Evolutionary conservation across 2,329 filamentous ascomycete species (phyloP).

Genomic region (Pseudogymnoascus sp.): DNA sequence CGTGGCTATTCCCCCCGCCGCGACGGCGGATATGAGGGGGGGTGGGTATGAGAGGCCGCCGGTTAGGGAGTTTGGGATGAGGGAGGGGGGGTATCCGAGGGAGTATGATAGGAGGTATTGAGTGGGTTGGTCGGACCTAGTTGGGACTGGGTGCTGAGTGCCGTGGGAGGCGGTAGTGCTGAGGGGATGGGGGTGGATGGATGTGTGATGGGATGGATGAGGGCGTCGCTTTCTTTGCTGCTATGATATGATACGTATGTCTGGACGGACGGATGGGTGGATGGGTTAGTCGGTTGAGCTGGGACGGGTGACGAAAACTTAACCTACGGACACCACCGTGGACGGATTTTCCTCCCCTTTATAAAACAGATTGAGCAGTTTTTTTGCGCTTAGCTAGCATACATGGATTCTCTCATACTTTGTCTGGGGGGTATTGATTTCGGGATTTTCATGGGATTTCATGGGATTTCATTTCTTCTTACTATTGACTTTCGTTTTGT

Average conservation of each 20-base stretch:
- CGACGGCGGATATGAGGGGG: conserved; percentile 57
- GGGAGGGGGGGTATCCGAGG: neutral
- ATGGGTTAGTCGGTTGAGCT: neutral
- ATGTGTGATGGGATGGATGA: neutral
- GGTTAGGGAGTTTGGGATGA: neutral
- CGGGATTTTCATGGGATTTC: too few relatives aligned
- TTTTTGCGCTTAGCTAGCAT: neutral
- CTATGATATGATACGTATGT: neutral
- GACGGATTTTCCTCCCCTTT: neutral
- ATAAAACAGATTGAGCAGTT: neutral
- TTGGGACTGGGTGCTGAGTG: too few relatives aligned
- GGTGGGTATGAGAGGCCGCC: conserved; percentile 44
- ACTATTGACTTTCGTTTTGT: too few relatives aligned
- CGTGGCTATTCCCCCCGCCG: conserved; percentile 80
- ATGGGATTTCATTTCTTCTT: too few relatives aligned
- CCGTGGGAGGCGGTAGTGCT: neutral
- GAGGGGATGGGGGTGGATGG: too few relatives aligned
- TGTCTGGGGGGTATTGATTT: too few relatives aligned
- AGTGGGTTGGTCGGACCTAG: too few relatives aligned
- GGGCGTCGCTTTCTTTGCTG: neutral
- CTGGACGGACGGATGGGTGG: neutral
- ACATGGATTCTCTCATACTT: neutral
- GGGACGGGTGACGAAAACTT: neutral
- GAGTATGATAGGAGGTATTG: neutral
- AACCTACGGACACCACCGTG: too few relatives aligned